phyloP scores from a whole-genome alignment of 2,329 filamentous ascomycete genomes.

The Sporothrix curviconia region DNA sequence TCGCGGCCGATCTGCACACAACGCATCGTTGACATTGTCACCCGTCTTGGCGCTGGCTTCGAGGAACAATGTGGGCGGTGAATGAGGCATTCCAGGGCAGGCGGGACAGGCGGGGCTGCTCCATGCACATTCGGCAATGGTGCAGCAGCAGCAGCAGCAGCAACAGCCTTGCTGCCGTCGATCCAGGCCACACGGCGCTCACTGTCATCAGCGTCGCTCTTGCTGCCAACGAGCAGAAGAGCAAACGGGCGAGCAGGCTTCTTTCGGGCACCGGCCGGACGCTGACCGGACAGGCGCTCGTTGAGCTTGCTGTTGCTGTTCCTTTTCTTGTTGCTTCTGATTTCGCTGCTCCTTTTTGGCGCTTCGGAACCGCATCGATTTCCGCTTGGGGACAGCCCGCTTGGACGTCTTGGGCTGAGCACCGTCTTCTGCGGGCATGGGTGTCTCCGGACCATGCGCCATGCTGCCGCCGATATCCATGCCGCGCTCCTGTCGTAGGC shows the following conservation, averaged over 20 bases:
- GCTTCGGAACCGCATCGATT: not conserved
- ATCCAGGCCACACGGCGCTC: conserved; percentile 27
- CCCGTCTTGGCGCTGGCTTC: conserved; percentile 30
- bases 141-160: not conserved
- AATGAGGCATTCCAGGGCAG: not conserved
- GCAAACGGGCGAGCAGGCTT: conserved; percentile 24
- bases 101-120: conserved; percentile 18
- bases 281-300: not conserved
- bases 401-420: not conserved
- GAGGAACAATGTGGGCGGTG: conserved; percentile 21
- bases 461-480: not conserved
- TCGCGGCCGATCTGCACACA: conserved; percentile 29
- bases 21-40: conserved; percentile 29
- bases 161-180: conserved; percentile 24
- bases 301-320: not conserved
- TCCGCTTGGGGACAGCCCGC: not conserved
- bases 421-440: not conserved
- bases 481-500: conserved; percentile 17
- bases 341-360: not conserved
- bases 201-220: conserved; percentile 29
- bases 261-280: not conserved
- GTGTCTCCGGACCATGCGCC: not conserved
- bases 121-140: conserved; percentile 3
- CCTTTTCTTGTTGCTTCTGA: not conserved
- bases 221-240: conserved; percentile 31